Evolutionary conservation across 2,329 filamentous ascomycete species (phyloP), one percentile per base, ranked within the genome.

Genomic region (Pezicula radicicola): DNA sequence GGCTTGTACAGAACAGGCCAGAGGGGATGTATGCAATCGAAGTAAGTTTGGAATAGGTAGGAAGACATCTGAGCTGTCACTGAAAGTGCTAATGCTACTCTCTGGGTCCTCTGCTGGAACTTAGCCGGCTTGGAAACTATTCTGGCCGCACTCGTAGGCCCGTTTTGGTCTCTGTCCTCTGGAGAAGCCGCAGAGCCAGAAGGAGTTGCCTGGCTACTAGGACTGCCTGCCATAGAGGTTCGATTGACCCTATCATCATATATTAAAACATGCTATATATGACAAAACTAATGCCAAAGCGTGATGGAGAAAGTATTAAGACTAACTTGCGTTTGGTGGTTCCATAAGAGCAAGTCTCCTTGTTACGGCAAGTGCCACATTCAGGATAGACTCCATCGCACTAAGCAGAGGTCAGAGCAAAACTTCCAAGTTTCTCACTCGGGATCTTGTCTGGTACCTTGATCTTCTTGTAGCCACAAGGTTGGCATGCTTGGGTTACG

Each of bases 1-100:
- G 63, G 63, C 40, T 65, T 66, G 53, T 66, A 66, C 13, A 65
- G 53, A 4, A 66, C 48, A 8, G 63, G 64, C 64, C 63, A 66
- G 35, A 64, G 43, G 6, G 63, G 64, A 55, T 65, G 64, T 16
- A 66, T 60, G 25, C 55, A 65, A 42, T 62, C 59, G 48, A 65
- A 66, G 45, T 62, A 65, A 5, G 56, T 61, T 28, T 64, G 60
- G 30, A 66, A 59, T 3, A 66, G 49, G 35, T 59, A 51, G n/a
- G 59, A 61, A 6, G 61, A 59, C 8, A 58, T 40, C 9, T 61
- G 27, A 33, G 61, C 54, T 18, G 64, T 44, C 13, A 18, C 18
- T 28, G n/a, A 13, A 9, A 42, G 18, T 33, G 37, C 19, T 28
- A 19, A 33, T n/a, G 16, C 2, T 30, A 28, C 12, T 39, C 13